A percentile compares a stretch with the other conserved stretches of the same genome.
These are phyloP conservation scores for Calonectria hawksworthii DNA, from an alignment of 2,329 filamentous ascomycete genomes.

Conservation along the genomic window DNA sequence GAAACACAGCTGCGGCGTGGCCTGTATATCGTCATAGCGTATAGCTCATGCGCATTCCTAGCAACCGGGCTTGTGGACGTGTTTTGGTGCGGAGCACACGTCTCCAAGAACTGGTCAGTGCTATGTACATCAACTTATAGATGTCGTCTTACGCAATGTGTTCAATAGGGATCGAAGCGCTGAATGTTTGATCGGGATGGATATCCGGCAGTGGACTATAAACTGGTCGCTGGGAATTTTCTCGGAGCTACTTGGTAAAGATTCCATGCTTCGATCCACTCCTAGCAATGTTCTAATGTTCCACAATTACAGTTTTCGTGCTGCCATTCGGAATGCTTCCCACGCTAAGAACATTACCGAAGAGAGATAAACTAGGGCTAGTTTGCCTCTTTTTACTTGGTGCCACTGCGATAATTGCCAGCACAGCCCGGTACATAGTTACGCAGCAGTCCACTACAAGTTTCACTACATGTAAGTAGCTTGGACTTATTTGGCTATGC, in stretches of 20 bases:
- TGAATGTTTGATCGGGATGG: background rate
- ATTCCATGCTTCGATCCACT: background rate
- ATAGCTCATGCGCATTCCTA: background rate
- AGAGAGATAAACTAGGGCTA: background rate
- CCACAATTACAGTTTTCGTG: background rate
- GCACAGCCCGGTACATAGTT: background rate
- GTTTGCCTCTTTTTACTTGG: background rate
- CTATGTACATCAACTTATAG: fast-evolving
- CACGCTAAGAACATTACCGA: background rate
- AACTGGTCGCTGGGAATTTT: background rate
- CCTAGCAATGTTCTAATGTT: background rate
- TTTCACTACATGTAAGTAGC: background rate
- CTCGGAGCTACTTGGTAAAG: background rate
- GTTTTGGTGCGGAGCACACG: background rate
- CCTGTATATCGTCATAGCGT: background rate
- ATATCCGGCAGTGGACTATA: background rate
- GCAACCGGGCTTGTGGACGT: background rate
- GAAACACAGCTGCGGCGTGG: background rate
- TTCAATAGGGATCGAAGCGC: background rate
- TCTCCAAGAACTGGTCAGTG: background rate
- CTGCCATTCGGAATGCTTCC: background rate
- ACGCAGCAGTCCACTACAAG: background rate
- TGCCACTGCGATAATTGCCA: background rate
- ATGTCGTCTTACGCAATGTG: too few species aligned
- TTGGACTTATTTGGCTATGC: too few species aligned